These are phyloP conservation scores for Malassezia slooffiae DNA, from an alignment of 1,284 basidiomycete genomes.

Conservation along the genomic window DNA sequence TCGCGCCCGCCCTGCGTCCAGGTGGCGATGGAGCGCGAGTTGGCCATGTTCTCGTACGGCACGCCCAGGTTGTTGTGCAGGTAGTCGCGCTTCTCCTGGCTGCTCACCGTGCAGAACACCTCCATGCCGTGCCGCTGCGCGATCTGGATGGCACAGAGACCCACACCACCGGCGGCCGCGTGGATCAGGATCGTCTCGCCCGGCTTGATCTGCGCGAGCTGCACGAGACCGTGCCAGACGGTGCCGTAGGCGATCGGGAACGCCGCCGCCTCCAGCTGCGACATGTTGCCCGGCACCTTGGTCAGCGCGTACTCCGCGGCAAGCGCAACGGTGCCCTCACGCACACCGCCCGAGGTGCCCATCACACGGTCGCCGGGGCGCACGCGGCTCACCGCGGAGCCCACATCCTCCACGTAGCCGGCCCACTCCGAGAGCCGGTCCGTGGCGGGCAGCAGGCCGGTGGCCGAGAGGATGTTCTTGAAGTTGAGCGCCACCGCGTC, in stretches of 20 bases:
- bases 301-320: slow-evolving; percentile 55
- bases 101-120: slow-evolving; percentile 16
- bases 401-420: slow-evolving; percentile 62
- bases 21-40: slow-evolving; percentile 13
- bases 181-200: slow-evolving; percentile 62
- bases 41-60: slow-evolving; percentile 19
- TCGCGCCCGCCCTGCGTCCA: slow-evolving; percentile 12
- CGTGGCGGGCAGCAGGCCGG: slow-evolving; percentile 13
- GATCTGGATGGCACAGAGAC: slow-evolving; percentile 41
- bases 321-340: slow-evolving; percentile 11
- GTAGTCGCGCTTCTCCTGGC: slow-evolving; percentile 18
- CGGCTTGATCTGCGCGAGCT: slow-evolving; percentile 67
- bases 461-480: slow-evolving; percentile 18
- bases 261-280: slow-evolving; percentile 61
- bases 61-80: slow-evolving; percentile 18
- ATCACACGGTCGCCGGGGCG: slow-evolving; percentile 58
- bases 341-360: slow-evolving; percentile 41
- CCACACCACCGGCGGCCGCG: slow-evolving; percentile 74
- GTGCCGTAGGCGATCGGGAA: slow-evolving; percentile 35
- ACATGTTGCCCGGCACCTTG: slow-evolving; percentile 52
- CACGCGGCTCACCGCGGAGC: slow-evolving; percentile 46
- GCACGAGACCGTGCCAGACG: slow-evolving; percentile 68
- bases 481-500: slow-evolving; percentile 19
- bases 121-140: slow-evolving; percentile 14
- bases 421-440: slow-evolving; percentile 54